phyloP scores from a whole-genome alignment of 176 grass and related monocot species.

The Oryza australiensis region DNA sequence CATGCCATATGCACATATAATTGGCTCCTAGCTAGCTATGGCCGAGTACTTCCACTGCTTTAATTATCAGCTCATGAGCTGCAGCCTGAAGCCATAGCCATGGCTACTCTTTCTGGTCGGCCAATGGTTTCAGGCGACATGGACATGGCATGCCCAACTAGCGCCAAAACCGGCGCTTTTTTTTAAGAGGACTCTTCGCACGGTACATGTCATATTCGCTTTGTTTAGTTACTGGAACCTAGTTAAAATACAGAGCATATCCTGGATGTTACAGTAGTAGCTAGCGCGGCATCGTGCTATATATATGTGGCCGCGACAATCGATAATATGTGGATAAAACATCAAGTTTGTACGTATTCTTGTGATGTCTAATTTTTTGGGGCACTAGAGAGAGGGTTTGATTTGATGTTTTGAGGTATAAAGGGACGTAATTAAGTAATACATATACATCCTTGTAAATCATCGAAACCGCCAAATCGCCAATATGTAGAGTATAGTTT shows the following conservation, averaged over 20 bases:
- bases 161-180: neutral
- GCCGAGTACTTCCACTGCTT: neutral
- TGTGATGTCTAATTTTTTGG: neutral
- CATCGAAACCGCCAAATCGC: too few relatives aligned
- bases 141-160: neutral
- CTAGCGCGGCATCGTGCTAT: neutral
- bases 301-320: neutral
- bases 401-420: neutral
- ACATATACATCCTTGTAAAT: neutral
- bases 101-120: neutral
- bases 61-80: neutral
- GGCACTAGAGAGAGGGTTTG: neutral
- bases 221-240: neutral
- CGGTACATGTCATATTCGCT: neutral
- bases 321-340: neutral
- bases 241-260: neutral
- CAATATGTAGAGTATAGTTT: too few relatives aligned
- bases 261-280: neutral
- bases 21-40: neutral
- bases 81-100: neutral
- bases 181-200: neutral
- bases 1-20: constrained; percentile 2
- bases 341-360: neutral
- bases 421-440: neutral
- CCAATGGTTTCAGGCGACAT: neutral